Evolutionary conservation across 1,284 basidiomycete genomes (phyloP).

Genomic region (Ceratorhiza oryzae-sativae): DNA sequence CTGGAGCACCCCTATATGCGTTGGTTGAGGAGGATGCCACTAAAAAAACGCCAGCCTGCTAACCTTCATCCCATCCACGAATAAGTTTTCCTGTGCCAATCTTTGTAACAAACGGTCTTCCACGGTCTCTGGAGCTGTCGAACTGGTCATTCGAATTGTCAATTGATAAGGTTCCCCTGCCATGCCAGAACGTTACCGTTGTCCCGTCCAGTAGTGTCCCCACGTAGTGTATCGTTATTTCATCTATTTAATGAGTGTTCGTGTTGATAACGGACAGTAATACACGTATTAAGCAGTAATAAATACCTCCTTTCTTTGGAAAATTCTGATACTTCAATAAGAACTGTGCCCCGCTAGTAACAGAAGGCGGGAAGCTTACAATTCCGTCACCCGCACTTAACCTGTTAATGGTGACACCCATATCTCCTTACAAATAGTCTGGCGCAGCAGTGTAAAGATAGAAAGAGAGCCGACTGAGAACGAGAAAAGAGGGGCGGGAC

Average conservation of each 20-base stretch:
- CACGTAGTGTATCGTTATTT: slow-evolving; percentile 73
- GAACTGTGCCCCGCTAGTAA: neutral
- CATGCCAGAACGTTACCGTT: slow-evolving; percentile 44
- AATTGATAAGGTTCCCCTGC: too few relatives aligned
- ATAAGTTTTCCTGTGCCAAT: slow-evolving; percentile 87
- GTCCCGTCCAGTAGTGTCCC: slow-evolving; percentile 68
- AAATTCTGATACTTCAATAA: slow-evolving; percentile 47
- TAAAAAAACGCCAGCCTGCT: slow-evolving; percentile 45
- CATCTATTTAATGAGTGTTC: slow-evolving; percentile 53
- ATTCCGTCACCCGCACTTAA: slow-evolving; percentile 56
- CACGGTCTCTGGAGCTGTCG: slow-evolving; percentile 52
- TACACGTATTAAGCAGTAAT: slow-evolving; percentile 48
- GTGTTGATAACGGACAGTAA: slow-evolving; percentile 42
- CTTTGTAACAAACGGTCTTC: slow-evolving; percentile 69
- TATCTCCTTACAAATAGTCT: neutral
- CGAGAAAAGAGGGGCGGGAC: neutral
- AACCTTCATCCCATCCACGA: slow-evolving; percentile 91
- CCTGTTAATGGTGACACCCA: slow-evolving; percentile 59
- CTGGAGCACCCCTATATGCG: slow-evolving; percentile 67
- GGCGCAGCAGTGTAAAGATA: slow-evolving; percentile 7
- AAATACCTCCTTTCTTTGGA: slow-evolving; percentile 60
- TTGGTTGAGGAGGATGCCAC: neutral
- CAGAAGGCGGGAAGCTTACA: slow-evolving; percentile 27
- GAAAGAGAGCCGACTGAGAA: neutral
- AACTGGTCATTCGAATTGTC: slow-evolving; percentile 33